These are phyloP conservation scores for Purpureocillium lavendulum DNA, from an alignment of 2,329 filamentous ascomycete genomes.

Conservation along the genomic window DNA sequence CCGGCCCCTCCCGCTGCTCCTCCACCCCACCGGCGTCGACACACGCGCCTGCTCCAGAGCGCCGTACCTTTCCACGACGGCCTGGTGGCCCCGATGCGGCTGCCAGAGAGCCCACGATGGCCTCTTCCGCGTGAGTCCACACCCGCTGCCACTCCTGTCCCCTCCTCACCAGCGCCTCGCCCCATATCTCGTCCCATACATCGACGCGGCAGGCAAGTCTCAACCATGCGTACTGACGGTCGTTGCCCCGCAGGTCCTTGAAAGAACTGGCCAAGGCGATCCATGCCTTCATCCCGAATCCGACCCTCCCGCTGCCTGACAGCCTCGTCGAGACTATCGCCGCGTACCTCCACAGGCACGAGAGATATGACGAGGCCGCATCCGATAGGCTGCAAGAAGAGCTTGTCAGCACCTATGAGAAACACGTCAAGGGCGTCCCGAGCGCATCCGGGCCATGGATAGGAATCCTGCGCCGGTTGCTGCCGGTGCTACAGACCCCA, in stretches of 20 bases:
- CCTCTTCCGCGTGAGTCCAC: slow-evolving; percentile 19
- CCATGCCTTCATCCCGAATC: slow-evolving; percentile 37
- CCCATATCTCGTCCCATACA: too few relatives aligned
- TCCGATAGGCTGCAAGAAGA: slow-evolving; percentile 70
- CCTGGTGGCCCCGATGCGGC: slow-evolving; percentile 4
- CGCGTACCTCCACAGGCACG: slow-evolving; percentile 59
- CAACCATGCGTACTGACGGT: too few relatives aligned
- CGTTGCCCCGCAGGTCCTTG: slow-evolving; percentile 33
- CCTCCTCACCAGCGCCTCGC: too few relatives aligned
- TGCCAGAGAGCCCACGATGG: slow-evolving; percentile 10
- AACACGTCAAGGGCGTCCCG: slow-evolving; percentile 48
- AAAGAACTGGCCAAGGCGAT: slow-evolving; percentile 55
- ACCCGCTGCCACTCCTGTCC: too few relatives aligned
- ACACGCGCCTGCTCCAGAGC: too few relatives aligned
- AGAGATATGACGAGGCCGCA: slow-evolving; percentile 57
- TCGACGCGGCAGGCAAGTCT: too few relatives aligned
- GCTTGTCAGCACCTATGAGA: slow-evolving; percentile 57
- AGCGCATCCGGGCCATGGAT: slow-evolving; percentile 60
- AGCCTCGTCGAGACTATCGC: slow-evolving; percentile 55
- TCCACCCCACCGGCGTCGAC: not conserved
- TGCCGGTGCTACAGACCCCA: slow-evolving; percentile 54
- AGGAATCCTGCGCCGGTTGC: slow-evolving; percentile 54
- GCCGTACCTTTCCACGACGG: not conserved
- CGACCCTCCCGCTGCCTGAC: slow-evolving; percentile 55
- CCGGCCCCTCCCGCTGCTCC: not conserved